These are phyloP conservation scores for Phanerodontia chrysosporium DNA, from an alignment of 768 basidiomycete genomes.

Conservation along the genomic window DNA sequence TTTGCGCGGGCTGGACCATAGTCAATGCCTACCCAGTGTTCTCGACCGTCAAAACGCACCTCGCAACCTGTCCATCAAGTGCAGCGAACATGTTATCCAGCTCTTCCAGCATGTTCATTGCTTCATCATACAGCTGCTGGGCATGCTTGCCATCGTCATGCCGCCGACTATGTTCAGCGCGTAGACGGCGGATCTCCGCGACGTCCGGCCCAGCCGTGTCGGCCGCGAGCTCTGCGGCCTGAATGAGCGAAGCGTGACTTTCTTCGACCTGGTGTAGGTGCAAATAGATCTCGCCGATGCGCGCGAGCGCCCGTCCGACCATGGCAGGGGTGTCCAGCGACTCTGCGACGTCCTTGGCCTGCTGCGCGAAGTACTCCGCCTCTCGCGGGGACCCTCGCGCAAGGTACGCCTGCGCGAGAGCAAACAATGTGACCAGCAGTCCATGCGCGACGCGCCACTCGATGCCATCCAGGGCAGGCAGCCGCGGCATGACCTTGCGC, in stretches of 20 bases:
- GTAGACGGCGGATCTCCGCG: conserved; percentile 53
- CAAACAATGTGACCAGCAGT: conserved; percentile 61
- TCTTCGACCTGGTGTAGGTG: conserved; percentile 56
- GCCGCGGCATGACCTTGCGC: conserved; percentile 23
- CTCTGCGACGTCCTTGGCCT: conserved; percentile 70
- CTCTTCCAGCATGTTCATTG: conserved; percentile 56
- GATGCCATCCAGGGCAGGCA: conserved; percentile 44
- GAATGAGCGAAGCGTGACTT: conserved; percentile 49
- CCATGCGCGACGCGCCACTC: conserved; percentile 79
- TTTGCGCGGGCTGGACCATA: conserved; percentile 11
- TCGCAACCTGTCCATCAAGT: conserved; percentile 43
- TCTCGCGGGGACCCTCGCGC: conserved; percentile 79
- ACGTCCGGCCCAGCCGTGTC: conserved; percentile 51
- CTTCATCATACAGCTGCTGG: conserved; percentile 48
- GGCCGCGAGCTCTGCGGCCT: conserved; percentile 43
- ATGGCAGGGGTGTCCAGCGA: conserved; percentile 64
- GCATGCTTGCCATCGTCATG: conserved; percentile 43
- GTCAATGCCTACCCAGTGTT: neutral
- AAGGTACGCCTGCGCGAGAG: conserved; percentile 61
- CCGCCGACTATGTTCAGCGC: conserved; percentile 48
- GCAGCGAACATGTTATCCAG: conserved; percentile 51
- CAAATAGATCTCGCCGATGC: conserved; percentile 67
- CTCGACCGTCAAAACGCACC: conserved; percentile 32
- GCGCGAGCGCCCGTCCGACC: conserved; percentile 58
- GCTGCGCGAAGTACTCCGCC: conserved; percentile 78